Conservation (phyloP, 257 asterid species). For the Eustoma russellianum region DNA sequence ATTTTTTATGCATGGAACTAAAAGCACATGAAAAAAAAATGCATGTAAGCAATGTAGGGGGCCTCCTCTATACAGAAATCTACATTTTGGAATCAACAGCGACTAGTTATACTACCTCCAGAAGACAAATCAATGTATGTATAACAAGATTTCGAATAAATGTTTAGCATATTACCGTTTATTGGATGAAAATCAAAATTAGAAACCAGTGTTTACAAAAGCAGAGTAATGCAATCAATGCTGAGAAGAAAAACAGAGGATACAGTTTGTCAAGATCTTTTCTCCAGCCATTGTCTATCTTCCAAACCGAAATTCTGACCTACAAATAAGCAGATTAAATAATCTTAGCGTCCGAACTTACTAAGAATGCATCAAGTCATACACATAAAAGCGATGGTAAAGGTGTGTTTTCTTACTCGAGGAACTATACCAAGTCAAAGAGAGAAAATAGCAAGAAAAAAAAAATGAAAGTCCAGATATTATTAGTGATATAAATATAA, state of each 20-base stretch:
- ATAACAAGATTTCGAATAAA: background rate
- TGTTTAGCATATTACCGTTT: background rate
- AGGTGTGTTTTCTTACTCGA: background rate
- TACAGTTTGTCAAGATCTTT: conserved; percentile 50
- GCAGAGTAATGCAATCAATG: background rate
- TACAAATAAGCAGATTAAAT: conserved; percentile 10
- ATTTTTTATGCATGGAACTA: background rate
- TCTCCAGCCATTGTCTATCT: conserved; percentile 43
- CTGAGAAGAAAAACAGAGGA: conserved; percentile 1
- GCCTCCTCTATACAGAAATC: background rate
- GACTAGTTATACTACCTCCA: background rate
- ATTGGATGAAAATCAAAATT: background rate
- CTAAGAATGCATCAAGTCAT: background rate
- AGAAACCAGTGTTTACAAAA: background rate
- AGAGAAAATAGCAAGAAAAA: background rate
- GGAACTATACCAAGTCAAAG: background rate
- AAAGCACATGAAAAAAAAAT: background rate
- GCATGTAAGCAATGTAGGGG: background rate
- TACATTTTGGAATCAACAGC: too few species aligned
- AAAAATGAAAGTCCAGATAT: background rate
- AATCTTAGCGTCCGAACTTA: background rate
- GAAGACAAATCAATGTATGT: background rate
- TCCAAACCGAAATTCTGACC: conserved; percentile 25
- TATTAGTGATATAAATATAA: background rate
- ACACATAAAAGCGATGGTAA: too few species aligned